phyloP scores from a whole-genome alignment of 1,139 yeast genomes.

The Zygosaccharomyces pseudobailii region DNA sequence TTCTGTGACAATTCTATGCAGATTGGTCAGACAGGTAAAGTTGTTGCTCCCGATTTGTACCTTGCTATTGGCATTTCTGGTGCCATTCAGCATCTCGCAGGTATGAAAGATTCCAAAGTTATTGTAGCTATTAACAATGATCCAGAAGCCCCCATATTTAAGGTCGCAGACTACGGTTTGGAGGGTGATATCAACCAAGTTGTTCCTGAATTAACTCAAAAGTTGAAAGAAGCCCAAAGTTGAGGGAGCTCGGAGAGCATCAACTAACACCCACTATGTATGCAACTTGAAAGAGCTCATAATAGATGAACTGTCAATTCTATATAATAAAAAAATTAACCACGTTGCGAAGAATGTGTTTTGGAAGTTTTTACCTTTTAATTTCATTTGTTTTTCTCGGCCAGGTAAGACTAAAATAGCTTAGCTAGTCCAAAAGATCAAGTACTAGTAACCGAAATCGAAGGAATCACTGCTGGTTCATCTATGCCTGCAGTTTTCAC shows the following conservation, averaged over 20 bases:
- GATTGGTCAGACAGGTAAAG: conserved; percentile 97
- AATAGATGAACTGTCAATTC: neutral
- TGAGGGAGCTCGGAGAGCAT: neutral
- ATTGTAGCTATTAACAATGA: conserved; percentile 95
- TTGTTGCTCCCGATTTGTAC: conserved; percentile 93
- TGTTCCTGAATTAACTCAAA: conserved; percentile 81
- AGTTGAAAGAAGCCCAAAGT: conserved; percentile 38
- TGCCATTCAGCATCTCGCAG: conserved; percentile 97
- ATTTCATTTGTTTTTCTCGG: too few relatives aligned
- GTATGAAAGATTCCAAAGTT: conserved; percentile 93
- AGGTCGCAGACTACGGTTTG: conserved; percentile 82
- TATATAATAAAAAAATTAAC: neutral
- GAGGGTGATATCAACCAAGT: conserved; percentile 85
- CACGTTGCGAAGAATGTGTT: too few relatives aligned
- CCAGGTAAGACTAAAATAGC: too few relatives aligned
- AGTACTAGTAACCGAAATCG: neutral
- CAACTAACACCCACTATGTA: neutral
- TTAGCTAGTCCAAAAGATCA: neutral
- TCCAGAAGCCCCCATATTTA: conserved; percentile 84
- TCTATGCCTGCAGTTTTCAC: neutral
- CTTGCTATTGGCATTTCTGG: conserved; percentile 94
- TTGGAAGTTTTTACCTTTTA: too few relatives aligned
- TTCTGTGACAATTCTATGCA: conserved; percentile 96
- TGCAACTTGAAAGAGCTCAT: too few relatives aligned
- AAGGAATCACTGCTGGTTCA: neutral